phyloP scores from a whole-genome alignment of 106 monocot genomes.

The Dendrobium nobile region DNA sequence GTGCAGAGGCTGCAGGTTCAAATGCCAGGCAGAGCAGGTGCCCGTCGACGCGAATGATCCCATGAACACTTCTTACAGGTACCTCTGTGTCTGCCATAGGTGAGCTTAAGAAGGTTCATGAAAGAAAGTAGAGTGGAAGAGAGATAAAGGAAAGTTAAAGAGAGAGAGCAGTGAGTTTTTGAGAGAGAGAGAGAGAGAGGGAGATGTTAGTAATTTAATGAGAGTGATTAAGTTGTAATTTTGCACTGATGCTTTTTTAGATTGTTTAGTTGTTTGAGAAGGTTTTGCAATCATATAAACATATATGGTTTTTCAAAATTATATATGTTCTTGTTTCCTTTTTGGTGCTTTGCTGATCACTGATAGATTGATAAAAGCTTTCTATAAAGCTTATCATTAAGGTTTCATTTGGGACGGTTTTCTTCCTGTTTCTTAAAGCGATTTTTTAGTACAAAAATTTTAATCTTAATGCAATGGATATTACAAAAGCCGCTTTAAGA shows the following conservation, averaged over 20 bases:
- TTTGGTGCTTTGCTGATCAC: too few relatives aligned
- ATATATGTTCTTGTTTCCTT: too few relatives aligned
- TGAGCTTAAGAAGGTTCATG: conserved; percentile 10
- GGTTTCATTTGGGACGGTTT: too few relatives aligned
- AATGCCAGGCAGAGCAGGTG: conserved; percentile 79
- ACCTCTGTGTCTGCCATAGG: conserved; percentile 76
- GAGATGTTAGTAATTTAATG: background rate
- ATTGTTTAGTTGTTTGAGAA: background rate
- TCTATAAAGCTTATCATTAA: too few relatives aligned
- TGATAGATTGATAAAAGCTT: too few relatives aligned
- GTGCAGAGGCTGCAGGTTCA: conserved; percentile 85
- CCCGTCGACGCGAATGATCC: conserved; percentile 83
- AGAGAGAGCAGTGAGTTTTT: background rate
- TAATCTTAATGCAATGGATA: too few relatives aligned
- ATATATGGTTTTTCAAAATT: too few relatives aligned
- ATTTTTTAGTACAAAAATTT: too few relatives aligned
- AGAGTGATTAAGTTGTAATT: background rate
- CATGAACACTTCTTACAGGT: conserved; percentile 79
- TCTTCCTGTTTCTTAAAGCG: too few relatives aligned
- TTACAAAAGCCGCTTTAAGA: too few relatives aligned
- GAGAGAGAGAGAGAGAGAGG: background rate
- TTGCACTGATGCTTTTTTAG: background rate
- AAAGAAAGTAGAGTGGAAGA: background rate
- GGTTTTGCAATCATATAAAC: background rate
- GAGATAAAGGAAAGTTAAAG: background rate